Base-by-base conservation (phyloP, 306 rosid species). In the Acacia melanoxylon region DNA sequence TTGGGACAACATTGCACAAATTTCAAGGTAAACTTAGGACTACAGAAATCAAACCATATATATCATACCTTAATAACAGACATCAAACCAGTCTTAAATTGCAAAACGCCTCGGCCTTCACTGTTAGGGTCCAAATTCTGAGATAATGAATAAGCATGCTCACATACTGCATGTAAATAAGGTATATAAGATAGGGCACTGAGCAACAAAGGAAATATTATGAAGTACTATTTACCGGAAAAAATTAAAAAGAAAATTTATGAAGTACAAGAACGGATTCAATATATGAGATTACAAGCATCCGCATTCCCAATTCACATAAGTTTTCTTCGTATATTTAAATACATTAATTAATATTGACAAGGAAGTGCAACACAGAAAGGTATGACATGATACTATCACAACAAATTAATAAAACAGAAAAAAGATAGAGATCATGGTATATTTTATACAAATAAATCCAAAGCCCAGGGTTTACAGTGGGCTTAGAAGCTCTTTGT, bases 91-190 rank as follows among this genome's bases (percentile, higher is more conserved):
- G 99, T 92, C 90, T 95, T 95, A 85, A 95, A 95, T 85, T 95
- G 99, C 85, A 95, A 85, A 75, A 95, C 99, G 73, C 99, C 99
- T 80, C 99, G 88, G 73, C 97, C 98, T 89, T 95, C 99, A 86
- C 99, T 93, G 78, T 95, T 89, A 19, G 99, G 99, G 79, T 95
- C 99, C 89, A 95, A 80, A 76, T 86, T 91, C 79, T 93, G 99
- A 29, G 99, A 97, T 58, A 93, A 85, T 0, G 96, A 90, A 82
- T 95, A 95, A 5, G 94, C 99, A 93, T 95, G 97, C 89, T 95
- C 97, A 44, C 99, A 95, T 86, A 95, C 99, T 95, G 91, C 89
- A 83, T 40, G 74, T 2, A 61, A 78, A 84, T 40, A 86, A 76
- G 61, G 70, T 68, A 46, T 19, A 35, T 44, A 19, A 72, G 41